Conservation (phyloP, 2,329 filamentous ascomycete species). For the Aureobasidium sp. region DNA sequence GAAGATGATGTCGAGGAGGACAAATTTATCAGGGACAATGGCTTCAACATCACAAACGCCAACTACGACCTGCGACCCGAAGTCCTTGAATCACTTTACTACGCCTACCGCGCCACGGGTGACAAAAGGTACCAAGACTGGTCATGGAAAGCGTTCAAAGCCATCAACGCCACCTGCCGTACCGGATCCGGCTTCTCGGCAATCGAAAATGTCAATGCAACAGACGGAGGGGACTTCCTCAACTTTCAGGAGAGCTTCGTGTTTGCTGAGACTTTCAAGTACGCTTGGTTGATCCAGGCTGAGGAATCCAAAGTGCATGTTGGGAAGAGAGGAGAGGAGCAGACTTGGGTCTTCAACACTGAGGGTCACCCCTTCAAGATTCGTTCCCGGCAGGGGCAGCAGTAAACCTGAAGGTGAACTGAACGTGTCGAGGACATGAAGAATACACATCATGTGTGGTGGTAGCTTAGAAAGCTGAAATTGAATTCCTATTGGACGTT, state of each 20-base stretch:
- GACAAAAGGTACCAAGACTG: constrained; percentile 70
- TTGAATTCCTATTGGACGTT: not conserved
- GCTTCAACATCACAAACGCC: constrained; percentile 59
- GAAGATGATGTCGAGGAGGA: not conserved
- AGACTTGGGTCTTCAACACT: constrained; percentile 52
- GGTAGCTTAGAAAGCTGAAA: not conserved
- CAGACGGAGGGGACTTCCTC: constrained; percentile 48
- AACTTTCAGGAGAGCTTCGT: constrained; percentile 82
- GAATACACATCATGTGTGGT: not conserved
- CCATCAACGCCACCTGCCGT: constrained; percentile 55
- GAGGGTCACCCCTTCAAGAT: constrained; percentile 54
- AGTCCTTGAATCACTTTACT: constrained; percentile 77
- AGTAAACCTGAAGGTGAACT: not conserved
- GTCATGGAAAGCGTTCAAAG: constrained; percentile 69
- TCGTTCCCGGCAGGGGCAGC: not conserved
- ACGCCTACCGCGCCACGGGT: constrained; percentile 73
- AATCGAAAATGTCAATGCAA: constrained; percentile 57
- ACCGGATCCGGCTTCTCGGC: constrained; percentile 59
- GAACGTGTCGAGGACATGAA: not conserved
- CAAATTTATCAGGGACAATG: constrained; percentile 54
- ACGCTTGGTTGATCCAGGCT: constrained; percentile 61
- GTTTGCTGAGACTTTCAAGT: constrained; percentile 84
- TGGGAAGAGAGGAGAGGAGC: not conserved
- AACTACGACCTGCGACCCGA: constrained; percentile 64
- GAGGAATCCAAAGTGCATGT: constrained; percentile 15